phyloP scores from a whole-genome alignment of 768 basidiomycete species.

The Boletus reticulatus region DNA sequence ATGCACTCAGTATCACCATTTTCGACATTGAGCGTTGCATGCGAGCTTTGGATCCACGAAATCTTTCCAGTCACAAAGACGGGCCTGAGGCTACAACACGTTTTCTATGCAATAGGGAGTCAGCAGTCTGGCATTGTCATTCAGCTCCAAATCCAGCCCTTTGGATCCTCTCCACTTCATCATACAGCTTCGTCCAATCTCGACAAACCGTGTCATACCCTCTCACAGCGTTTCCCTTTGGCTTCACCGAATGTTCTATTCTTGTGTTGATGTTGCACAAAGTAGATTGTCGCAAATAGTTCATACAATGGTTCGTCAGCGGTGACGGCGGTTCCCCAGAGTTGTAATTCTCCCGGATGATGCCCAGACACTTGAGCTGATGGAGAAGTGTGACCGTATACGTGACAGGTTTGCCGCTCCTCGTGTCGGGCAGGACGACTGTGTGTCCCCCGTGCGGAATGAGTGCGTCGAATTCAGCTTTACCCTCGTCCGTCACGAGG shows the following conservation, averaged over 20 bases:
- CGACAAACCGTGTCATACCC: conserved; percentile 12
- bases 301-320: conserved; percentile 10
- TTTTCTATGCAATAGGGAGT: neutral
- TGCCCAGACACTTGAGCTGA: conserved; percentile 13
- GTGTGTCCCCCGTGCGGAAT: conserved; percentile 8
- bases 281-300: conserved; percentile 11
- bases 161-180: conserved; percentile 11
- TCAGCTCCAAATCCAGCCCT: neutral
- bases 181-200: conserved; percentile 13
- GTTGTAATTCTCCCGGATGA: conserved; percentile 5
- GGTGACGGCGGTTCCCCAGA: conserved; percentile 3
- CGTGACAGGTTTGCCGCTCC: conserved; percentile 8
- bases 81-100: neutral
- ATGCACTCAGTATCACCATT: too few relatives aligned
- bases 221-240: conserved; percentile 5
- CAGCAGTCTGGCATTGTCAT: neutral
- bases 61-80: too few relatives aligned
- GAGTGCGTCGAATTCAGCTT: conserved; percentile 15
- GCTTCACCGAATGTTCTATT: conserved; percentile 10
- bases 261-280: conserved; percentile 12
- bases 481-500: conserved; percentile 11
- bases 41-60: too few relatives aligned
- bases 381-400: conserved; percentile 13
- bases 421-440: conserved; percentile 6
- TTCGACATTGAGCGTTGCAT: too few relatives aligned